phyloP scores from a whole-genome alignment of 1,139 yeast genomes.

The Kodamaea plutei region DNA sequence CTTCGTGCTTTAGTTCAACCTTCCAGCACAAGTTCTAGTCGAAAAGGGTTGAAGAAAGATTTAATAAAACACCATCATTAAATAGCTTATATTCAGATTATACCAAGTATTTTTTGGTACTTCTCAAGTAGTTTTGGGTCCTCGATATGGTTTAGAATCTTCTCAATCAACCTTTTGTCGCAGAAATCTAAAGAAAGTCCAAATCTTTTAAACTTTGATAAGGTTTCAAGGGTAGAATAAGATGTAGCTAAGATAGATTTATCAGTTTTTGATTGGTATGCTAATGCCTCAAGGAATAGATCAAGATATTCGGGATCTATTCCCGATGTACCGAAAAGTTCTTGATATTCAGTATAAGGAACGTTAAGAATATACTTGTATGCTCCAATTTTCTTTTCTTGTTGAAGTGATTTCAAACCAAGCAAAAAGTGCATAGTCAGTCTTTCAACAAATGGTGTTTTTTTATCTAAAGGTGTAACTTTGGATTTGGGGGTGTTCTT shows the following conservation, averaged over 20 bases:
- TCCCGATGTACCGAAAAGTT: slow-evolving; percentile 45
- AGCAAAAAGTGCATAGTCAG: slow-evolving; percentile 33
- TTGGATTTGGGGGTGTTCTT: background rate
- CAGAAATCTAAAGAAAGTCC: slow-evolving; percentile 22
- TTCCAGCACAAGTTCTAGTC: too few relatives aligned
- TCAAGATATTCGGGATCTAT: slow-evolving; percentile 55
- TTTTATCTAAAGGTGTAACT: background rate
- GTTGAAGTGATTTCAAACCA: slow-evolving; percentile 25
- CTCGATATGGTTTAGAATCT: too few relatives aligned
- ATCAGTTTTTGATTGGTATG: slow-evolving; percentile 14
- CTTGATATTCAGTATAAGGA: slow-evolving; percentile 22
- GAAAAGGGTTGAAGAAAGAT: too few relatives aligned
- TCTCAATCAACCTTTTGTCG: too few relatives aligned
- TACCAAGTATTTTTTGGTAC: too few relatives aligned
- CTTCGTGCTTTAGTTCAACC: slow-evolving; percentile 33
- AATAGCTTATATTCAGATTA: too few relatives aligned
- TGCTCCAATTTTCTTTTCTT: slow-evolving; percentile 26
- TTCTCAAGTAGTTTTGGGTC: too few relatives aligned
- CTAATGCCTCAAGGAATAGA: slow-evolving; percentile 48
- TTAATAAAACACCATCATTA: too few relatives aligned
- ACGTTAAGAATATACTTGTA: slow-evolving; percentile 40
- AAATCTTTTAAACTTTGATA: slow-evolving; percentile 25
- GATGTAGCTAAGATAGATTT: slow-evolving; percentile 18
- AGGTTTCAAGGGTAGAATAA: slow-evolving; percentile 14
- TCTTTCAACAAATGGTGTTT: slow-evolving; percentile 15